phyloP scores from a whole-genome alignment of 768 basidiomycete genomes.

The Dentipellis sp. region DNA sequence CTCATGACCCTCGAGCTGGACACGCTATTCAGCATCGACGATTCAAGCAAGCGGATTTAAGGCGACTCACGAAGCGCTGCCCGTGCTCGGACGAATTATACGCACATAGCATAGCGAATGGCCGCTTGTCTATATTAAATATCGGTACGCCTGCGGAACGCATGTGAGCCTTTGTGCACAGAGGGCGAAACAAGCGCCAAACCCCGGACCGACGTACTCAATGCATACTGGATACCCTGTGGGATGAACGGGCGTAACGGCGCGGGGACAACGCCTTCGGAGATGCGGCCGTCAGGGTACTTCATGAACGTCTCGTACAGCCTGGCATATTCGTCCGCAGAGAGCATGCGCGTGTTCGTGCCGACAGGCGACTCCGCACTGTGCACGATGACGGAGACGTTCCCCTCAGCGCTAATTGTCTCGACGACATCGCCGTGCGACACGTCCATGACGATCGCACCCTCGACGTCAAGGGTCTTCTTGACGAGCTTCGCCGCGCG shows the following conservation, averaged over 20 bases:
- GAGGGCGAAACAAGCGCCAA: not conserved
- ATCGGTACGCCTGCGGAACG: slow-evolving; percentile 67
- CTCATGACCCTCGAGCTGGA: slow-evolving; percentile 79
- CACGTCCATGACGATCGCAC: slow-evolving; percentile 87
- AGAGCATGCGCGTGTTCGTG: slow-evolving; percentile 46
- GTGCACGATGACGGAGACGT: slow-evolving; percentile 62
- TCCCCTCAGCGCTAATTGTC: slow-evolving; percentile 48
- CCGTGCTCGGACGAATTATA: slow-evolving; percentile 79
- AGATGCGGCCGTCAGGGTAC: slow-evolving; percentile 79
- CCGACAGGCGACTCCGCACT: slow-evolving; percentile 49
- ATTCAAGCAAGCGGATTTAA: not conserved
- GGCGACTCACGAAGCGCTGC: slow-evolving; percentile 61
- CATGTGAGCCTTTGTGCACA: not conserved
- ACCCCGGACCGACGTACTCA: slow-evolving; percentile 45
- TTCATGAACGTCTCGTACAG: slow-evolving; percentile 72
- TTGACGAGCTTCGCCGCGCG: slow-evolving; percentile 86
- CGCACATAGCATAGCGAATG: slow-evolving; percentile 85
- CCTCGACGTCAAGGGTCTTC: slow-evolving; percentile 86
- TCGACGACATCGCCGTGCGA: slow-evolving; percentile 86
- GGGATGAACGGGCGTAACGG: slow-evolving; percentile 80
- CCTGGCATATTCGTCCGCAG: slow-evolving; percentile 62
- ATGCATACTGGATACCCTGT: slow-evolving; percentile 72
- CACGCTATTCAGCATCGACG: not conserved
- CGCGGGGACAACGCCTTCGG: slow-evolving; percentile 78
- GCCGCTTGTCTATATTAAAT: slow-evolving; percentile 87